A percentile compares a stretch with the other conserved stretches of the same genome.
Conservation (phyloP, 2,329 filamentous ascomycete genomes). For the Domatiomyces catenatus region DNA sequence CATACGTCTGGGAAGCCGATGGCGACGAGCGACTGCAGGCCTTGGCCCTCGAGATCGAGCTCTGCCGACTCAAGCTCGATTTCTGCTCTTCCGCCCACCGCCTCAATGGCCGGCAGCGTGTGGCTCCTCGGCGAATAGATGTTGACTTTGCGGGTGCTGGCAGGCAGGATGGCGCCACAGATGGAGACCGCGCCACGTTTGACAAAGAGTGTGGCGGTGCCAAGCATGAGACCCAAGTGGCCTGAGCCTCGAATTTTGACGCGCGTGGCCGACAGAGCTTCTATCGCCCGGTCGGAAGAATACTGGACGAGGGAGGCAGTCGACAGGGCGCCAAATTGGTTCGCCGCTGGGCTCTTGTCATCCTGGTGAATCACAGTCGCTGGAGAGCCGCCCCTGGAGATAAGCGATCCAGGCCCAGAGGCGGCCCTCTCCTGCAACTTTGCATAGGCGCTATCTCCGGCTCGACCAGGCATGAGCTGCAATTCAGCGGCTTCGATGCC, state of each 20-base stretch:
- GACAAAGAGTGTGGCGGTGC: slow-evolving; percentile 43
- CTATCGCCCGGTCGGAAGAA: slow-evolving; percentile 10
- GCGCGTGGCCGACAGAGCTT: slow-evolving; percentile 6
- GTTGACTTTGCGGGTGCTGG: slow-evolving; percentile 28
- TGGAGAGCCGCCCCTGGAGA: neutral
- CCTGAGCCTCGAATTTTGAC: slow-evolving; percentile 13
- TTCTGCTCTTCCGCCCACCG: slow-evolving; percentile 8
- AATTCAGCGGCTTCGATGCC: slow-evolving; percentile 4
- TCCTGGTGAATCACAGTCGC: neutral
- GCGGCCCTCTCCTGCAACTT: neutral
- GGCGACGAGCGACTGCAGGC: slow-evolving; percentile 5
- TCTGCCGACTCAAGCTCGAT: slow-evolving; percentile 8
- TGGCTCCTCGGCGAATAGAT: slow-evolving; percentile 43
- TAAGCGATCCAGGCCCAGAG: neutral
- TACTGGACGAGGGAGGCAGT: slow-evolving; percentile 11
- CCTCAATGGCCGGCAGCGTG: slow-evolving; percentile 38
- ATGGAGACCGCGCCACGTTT: slow-evolving; percentile 40
- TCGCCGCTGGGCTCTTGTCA: slow-evolving; percentile 1
- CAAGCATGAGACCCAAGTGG: slow-evolving; percentile 31
- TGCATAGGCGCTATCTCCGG: slow-evolving; percentile 2
- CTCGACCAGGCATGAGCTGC: slow-evolving; percentile 7
- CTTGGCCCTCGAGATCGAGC: neutral
- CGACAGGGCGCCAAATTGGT: slow-evolving; percentile 11
- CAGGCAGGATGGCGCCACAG: slow-evolving; percentile 42
- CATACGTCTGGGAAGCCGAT: slow-evolving; percentile 5